Base-by-base conservation (phyloP, 2,329 filamentous ascomycete species). In the Tolypocladium sp. region DNA sequence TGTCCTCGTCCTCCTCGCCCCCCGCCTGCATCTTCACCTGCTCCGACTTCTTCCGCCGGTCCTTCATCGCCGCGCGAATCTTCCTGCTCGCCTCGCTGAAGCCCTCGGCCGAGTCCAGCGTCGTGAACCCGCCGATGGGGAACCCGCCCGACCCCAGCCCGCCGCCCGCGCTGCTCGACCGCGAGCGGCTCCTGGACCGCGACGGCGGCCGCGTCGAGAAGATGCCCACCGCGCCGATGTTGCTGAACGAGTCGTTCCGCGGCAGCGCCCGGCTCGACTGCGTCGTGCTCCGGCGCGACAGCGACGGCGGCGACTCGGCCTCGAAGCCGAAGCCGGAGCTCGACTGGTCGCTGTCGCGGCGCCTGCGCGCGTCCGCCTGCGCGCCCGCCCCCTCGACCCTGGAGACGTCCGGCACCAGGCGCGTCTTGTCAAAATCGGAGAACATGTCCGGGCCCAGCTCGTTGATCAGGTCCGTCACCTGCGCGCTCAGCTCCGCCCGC, bases 391-490 rank as follows among this genome's bases (percentile, higher is more conserved):
- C 65, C 59, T 76, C 75, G 41, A 69, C 67, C 58, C 67, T 75
- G 63, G 76, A 73, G 1, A 82, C 76, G 63, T 87, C 83, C 4
- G 80, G 77, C 37, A 93, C 77, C 59, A 94, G 82, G 40, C 91
- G 84, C 15, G 84, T 82, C 62, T 87, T 83, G 67, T 94, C 90
- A 69, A 96, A 99, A 76, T 99, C 94, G n/a, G 92, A 88, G 76
- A 95, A 99, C 78, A 99, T 88, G 70, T 97, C 92, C 0, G 94
- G 94, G 0, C 94, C 94, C 15, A 99, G 85, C 22, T 90, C 91
- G 74, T 99, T 97, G 79, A 99, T 96, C 54, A 96, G 81, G 3
- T 94, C 86, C 1, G 92, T 96, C 44, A 99, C 92, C 69, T 94
- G 84, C 12, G 84, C 80, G 60, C 90, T 90, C 54, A 99, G 82